Evolutionary conservation across 208 protist species (phyloP).

Genomic region (Acanthamoeba sp.): DNA sequence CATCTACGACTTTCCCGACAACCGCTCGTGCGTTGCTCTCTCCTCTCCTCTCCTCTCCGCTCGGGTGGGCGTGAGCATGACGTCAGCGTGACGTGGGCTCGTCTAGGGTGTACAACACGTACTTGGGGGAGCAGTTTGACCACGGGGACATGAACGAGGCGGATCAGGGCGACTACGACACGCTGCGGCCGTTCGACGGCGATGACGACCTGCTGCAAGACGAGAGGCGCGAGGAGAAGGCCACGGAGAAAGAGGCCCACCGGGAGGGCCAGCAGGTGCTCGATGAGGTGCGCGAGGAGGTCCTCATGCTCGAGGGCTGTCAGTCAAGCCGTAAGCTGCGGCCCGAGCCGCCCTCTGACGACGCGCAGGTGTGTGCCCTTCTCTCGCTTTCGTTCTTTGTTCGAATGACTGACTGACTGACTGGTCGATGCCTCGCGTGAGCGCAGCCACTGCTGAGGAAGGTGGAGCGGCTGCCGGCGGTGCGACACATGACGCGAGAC

Average conservation of each 20-base stretch:
- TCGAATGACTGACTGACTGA: no score
- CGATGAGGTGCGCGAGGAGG: constrained; percentile 42
- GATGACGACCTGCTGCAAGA: constrained; percentile 11
- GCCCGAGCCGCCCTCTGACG: neutral
- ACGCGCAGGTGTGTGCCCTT: neutral
- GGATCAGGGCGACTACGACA: constrained; percentile 15
- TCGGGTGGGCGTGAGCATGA: neutral
- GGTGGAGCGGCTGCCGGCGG: no score
- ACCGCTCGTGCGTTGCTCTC: neutral
- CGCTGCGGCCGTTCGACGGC: constrained; percentile 23
- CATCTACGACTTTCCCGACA: constrained; percentile 6
- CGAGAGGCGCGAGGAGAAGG: neutral
- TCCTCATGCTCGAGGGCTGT: constrained; percentile 15
- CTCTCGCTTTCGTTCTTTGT: neutral
- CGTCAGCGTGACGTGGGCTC: neutral
- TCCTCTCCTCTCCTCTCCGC: neutral
- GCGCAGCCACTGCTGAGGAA: no score
- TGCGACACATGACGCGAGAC: no score
- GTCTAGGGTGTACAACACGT: constrained; percentile 1
- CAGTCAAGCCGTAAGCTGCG: constrained; percentile 7
- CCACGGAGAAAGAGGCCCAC: neutral
- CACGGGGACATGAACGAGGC: neutral
- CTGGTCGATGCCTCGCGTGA: no score
- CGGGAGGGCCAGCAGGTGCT: constrained; percentile 11
- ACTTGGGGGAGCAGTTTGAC: constrained; percentile 1